Conservation (phyloP, 345 rosid species). For the Citrus trifoliata region DNA sequence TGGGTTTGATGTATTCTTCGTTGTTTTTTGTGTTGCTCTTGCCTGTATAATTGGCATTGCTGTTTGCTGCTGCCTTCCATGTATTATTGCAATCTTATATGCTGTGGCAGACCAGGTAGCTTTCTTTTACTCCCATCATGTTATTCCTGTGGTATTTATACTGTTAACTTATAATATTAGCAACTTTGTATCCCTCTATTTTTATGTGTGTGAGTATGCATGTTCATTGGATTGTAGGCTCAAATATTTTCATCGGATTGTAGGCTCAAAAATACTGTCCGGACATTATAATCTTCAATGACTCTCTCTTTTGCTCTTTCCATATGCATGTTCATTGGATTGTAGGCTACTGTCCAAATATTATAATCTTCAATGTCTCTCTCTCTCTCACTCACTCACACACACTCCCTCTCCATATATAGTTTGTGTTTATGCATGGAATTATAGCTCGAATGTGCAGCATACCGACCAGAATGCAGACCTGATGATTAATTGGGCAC, state of each 20-base stretch:
- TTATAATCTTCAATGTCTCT: background rate
- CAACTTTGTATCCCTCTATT: background rate
- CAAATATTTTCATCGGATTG: background rate
- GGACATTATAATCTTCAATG: background rate
- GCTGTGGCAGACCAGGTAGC: conserved; percentile 94
- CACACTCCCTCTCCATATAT: too few relatives aligned
- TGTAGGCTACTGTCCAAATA: background rate
- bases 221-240: background rate
- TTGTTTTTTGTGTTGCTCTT: conserved; percentile 88
- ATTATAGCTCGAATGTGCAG: background rate
- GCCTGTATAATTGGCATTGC: conserved; percentile 96
- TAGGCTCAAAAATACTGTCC: background rate
- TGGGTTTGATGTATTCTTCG: conserved; percentile 97
- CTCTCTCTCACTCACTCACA: too few relatives aligned
- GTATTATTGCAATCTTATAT: conserved; percentile 91
- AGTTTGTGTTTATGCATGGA: background rate
- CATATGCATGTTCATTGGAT: too few relatives aligned
- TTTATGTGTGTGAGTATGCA: background rate
- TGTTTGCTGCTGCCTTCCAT: conserved; percentile 98
- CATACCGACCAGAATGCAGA: background rate
- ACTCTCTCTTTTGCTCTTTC: too few relatives aligned
- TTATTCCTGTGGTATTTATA: background rate
- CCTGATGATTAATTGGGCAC: background rate
- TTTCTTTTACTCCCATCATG: conserved; percentile 10
- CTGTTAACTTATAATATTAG: background rate